Percentiles rank a stretch among this genome's conserved stretches.
Conservation (phyloP, 1,284 basidiomycete species). For the Earliella scabrosa region DNA sequence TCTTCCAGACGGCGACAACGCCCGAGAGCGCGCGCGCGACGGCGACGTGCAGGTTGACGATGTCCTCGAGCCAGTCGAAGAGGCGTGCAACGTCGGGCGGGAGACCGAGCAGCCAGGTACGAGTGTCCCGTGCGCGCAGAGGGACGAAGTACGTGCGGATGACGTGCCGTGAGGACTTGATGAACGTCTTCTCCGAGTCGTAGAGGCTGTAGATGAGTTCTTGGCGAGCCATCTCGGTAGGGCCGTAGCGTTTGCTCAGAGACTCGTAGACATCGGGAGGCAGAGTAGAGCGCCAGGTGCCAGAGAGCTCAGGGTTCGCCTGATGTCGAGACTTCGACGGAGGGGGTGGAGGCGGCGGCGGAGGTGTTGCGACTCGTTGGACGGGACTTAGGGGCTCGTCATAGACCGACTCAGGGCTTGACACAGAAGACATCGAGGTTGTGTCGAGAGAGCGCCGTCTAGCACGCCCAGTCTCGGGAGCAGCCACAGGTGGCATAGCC, state of each 20-base stretch:
- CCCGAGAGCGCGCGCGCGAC: conserved; percentile 58
- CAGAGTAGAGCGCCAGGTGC: conserved; percentile 34
- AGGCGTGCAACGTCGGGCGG: conserved; percentile 69
- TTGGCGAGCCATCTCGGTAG: conserved; percentile 62
- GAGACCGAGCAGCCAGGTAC: conserved; percentile 79
- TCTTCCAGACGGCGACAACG: conserved; percentile 23
- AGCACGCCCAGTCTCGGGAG: not conserved
- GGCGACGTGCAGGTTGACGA: conserved; percentile 74
- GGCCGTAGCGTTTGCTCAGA: conserved; percentile 40
- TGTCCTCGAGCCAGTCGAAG: conserved; percentile 87
- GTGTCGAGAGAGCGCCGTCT: conserved; percentile 13
- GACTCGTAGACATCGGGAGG: conserved; percentile 28
- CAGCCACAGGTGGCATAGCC: not conserved
- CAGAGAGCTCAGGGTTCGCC: conserved; percentile 2
- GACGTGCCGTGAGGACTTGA: conserved; percentile 65
- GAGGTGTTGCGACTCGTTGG: not conserved
- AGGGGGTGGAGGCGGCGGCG: not conserved
- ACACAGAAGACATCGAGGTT: conserved; percentile 14
- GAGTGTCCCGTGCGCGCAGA: conserved; percentile 68
- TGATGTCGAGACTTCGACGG: too few species aligned
- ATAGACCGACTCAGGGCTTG: conserved; percentile 31
- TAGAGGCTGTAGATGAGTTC: conserved; percentile 72
- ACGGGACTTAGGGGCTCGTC: conserved; percentile 18
- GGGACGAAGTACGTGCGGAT: conserved; percentile 76
- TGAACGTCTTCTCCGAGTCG: conserved; percentile 71